Evolutionary conservation across 805 yeast genomes (phyloP).

Genomic region (Lipomyces lipofer): DNA sequence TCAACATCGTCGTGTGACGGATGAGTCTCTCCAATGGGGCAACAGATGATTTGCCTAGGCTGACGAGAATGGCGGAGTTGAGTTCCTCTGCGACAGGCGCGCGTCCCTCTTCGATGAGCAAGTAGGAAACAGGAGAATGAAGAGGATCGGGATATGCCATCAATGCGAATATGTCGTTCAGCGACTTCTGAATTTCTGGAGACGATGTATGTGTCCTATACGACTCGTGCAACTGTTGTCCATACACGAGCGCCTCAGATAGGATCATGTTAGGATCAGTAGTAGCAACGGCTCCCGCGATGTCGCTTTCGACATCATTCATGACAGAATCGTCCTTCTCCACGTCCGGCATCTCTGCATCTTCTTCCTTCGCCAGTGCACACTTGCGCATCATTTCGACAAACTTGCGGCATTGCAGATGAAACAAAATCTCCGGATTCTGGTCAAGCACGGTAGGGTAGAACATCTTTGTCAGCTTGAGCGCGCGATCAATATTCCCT

Average conservation of each 20-base stretch:
- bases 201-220: conserved; percentile 37
- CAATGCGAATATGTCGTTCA: conserved; percentile 52
- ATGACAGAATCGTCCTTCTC: conserved; percentile 2
- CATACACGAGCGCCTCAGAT: conserved; percentile 44
- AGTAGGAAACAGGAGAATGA: conserved; percentile 42
- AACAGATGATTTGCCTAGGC: conserved; percentile 46
- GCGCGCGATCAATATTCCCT: conserved; percentile 50
- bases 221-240: conserved; percentile 42
- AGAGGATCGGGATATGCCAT: conserved; percentile 55
- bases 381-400: conserved; percentile 43
- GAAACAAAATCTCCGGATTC: conserved; percentile 43
- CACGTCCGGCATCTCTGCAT: conserved; percentile 23
- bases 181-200: conserved; percentile 41
- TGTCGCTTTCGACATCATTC: conserved; percentile 4
- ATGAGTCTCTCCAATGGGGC: conserved; percentile 49
- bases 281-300: background rate
- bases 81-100: conserved; percentile 46
- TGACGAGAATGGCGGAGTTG: conserved; percentile 47
- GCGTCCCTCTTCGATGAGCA: conserved; percentile 43
- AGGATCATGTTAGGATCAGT: conserved; percentile 27
- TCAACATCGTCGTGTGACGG: conserved; percentile 41
- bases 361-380: conserved; percentile 21
- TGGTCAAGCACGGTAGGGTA: conserved; percentile 45
- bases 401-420: conserved; percentile 48
- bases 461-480: conserved; percentile 42